phyloP scores from a whole-genome alignment of 106 monocot genomes.

The Vanilla planifolia region DNA sequence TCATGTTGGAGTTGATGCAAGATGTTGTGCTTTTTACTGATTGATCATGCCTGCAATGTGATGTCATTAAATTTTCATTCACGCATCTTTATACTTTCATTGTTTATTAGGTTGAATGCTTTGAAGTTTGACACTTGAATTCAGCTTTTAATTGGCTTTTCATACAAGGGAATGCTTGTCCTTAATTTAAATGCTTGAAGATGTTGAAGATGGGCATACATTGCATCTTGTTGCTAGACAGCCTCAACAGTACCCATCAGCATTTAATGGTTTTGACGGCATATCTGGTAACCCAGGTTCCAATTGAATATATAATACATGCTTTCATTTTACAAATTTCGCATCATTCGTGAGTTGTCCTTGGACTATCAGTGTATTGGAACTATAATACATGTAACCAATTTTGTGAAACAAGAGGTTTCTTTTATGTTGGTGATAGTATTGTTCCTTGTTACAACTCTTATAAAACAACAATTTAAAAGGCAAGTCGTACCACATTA shows the following conservation, averaged over 20 bases:
- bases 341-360: no score
- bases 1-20: background rate
- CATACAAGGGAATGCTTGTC: constrained; percentile 9
- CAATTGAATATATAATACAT: no score
- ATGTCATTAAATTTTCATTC: background rate
- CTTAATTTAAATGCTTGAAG: constrained; percentile 45
- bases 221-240: constrained; percentile 90
- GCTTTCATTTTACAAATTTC: no score
- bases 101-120: no score
- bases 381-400: no score
- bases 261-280: constrained; percentile 26
- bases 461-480: no score
- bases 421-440: no score
- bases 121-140: no score
- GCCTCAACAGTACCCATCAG: constrained; percentile 38
- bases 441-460: no score
- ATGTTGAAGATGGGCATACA: constrained; percentile 99
- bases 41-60: background rate
- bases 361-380: no score
- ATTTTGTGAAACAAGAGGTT: no score
- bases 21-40: background rate
- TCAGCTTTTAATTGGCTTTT: background rate
- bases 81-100: background rate
- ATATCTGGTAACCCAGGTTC: constrained; percentile 32
- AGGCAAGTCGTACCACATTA: no score